Conservation (phyloP, 306 rosid genomes). For the Castanea crenata region DNA sequence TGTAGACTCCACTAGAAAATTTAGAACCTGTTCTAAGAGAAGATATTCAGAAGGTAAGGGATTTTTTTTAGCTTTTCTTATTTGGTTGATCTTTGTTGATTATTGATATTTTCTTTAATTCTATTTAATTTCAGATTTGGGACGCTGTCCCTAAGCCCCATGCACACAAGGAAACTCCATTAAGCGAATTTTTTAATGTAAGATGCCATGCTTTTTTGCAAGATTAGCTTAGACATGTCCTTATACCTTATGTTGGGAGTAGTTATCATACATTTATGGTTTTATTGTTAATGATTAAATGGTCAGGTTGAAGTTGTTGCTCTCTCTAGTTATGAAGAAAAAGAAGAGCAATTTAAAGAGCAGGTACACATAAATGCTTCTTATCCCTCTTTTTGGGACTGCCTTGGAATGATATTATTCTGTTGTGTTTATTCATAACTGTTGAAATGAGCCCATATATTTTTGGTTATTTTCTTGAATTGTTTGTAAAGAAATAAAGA, state of each 20-base stretch:
- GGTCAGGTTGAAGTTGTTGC: slow-evolving; percentile 96
- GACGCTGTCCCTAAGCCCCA: slow-evolving; percentile 97
- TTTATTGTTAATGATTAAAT: slow-evolving; percentile 37
- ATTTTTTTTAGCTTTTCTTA: slow-evolving; percentile 18
- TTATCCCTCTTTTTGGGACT: slow-evolving; percentile 4
- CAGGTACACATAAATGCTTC: slow-evolving; percentile 55
- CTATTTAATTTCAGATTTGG: slow-evolving; percentile 70
- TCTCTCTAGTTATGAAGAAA: slow-evolving; percentile 95
- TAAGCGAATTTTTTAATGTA: slow-evolving; percentile 94
- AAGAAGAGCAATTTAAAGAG: slow-evolving; percentile 92
- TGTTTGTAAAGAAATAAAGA: neutral
- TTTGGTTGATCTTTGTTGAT: slow-evolving; percentile 10
- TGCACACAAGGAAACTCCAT: slow-evolving; percentile 84
- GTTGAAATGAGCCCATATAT: too few relatives aligned
- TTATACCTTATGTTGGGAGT: neutral
- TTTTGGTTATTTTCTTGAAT: neutral
- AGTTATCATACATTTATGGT: slow-evolving; percentile 16
- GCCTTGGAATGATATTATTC: neutral
- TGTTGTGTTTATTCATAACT: neutral
- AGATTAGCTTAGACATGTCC: slow-evolving; percentile 15
- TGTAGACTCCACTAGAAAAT: slow-evolving; percentile 92
- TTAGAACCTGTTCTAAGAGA: slow-evolving; percentile 96
- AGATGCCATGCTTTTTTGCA: slow-evolving; percentile 22
- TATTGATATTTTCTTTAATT: slow-evolving; percentile 1
- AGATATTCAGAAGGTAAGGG: slow-evolving; percentile 88